Base-by-base conservation (phyloP, 2,329 filamentous ascomycete genomes). In the Amauroascus verrucosus region DNA sequence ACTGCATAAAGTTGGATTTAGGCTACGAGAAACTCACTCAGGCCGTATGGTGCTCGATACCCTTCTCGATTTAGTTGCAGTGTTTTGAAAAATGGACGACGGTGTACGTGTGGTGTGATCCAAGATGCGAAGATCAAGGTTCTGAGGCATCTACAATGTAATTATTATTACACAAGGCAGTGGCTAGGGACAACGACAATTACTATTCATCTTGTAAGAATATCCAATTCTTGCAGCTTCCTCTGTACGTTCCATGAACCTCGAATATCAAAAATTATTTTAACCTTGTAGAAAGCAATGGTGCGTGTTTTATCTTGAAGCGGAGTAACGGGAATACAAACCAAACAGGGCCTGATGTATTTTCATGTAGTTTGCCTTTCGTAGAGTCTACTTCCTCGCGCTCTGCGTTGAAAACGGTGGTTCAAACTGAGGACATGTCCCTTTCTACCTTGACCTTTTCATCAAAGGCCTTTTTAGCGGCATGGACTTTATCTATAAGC, bases 401-500 rank as follows among this genome's bases (percentile, higher is more conserved):
- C 18, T 38, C n/a, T 18, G 14, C 35, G n/a, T 38, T 20, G 16
- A 33, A 47, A 6, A 35, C 2, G 48, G 16, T 32, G 18, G 28
- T n/a, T 44, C 40, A 35, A 22, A 6, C n/a, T n/a, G 16, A 14
- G 6, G 45, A n/a, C 26, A 40, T 13, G 18, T 53, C 56, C 9
- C 26, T 20, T 33, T 56, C 46, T 35, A 48, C 53, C 35, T 53
- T 38, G 30, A 33, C 41, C 44, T 59, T 57, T 16, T 43, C 54
- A 55, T 66, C 56, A 50, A 55, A 59, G 18, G 61, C 58, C 37
- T 58, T 57, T 54, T 72, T 74, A 16, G 59, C 61, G n/a, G 56
- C 60, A 20, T 62, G 60, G 22, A 75, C 69, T 55, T 70, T 59
- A 22, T 69, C 63, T 28, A 74, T 68, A 24, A 75, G 56, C 1